phyloP scores from a whole-genome alignment of 2,329 filamentous ascomycete genomes.

The Neurospora sp. region DNA sequence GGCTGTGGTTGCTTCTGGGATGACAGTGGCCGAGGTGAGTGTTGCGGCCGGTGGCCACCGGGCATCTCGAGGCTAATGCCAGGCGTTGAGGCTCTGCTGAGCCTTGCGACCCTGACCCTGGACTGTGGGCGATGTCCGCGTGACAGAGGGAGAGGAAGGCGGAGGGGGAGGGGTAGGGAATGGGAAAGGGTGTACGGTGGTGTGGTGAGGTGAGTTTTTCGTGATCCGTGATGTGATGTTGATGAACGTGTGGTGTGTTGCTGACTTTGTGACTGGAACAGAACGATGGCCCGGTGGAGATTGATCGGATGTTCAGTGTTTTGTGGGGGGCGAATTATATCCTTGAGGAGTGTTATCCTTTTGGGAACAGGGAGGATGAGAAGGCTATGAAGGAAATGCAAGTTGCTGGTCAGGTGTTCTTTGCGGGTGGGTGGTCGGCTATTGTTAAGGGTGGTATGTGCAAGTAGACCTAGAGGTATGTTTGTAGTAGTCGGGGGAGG shows the following conservation, averaged over 20 bases:
- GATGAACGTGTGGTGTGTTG: not conserved
- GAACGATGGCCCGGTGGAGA: not conserved
- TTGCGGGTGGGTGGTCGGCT: not conserved
- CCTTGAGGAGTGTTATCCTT: not conserved
- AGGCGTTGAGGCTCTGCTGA: too few species aligned
- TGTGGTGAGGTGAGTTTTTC: not conserved
- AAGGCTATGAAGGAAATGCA: not conserved
- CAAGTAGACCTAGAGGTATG: not conserved
- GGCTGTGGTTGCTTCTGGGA: too few species aligned
- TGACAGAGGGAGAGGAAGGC: not conserved
- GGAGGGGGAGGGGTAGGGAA: not conserved
- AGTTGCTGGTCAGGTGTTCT: not conserved
- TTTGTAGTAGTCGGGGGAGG: not conserved
- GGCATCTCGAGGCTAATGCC: too few species aligned
- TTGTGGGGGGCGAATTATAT: not conserved
- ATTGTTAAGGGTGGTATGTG: not conserved
- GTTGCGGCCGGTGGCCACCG: too few species aligned
- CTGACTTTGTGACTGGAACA: not conserved
- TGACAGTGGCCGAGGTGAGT: too few species aligned
- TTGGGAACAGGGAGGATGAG: not conserved
- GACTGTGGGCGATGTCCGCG: too few species aligned
- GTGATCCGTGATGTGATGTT: not conserved
- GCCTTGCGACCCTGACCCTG: too few species aligned
- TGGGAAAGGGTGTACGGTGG: not conserved
- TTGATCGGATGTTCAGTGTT: not conserved